phyloP scores from a whole-genome alignment of 106 monocot species.

The Gastrodia elata region DNA sequence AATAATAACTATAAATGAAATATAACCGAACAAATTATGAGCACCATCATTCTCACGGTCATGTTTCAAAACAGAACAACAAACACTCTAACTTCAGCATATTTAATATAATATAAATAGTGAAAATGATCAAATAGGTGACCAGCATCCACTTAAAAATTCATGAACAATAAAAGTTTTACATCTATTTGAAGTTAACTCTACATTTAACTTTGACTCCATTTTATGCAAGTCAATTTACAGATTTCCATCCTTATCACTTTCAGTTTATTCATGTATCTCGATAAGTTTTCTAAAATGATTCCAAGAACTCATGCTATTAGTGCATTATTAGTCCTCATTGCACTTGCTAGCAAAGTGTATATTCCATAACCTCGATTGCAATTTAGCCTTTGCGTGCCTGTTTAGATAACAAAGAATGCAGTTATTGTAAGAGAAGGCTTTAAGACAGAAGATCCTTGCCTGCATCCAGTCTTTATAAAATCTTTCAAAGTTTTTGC shows the following conservation, averaged over 20 bases:
- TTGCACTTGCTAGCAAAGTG: neutral
- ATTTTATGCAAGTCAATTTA: neutral
- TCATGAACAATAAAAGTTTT: neutral
- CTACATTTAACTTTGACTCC: neutral
- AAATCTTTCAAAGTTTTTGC: slow-evolving; percentile 81
- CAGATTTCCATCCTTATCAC: neutral
- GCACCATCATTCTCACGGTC: neutral
- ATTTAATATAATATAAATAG: neutral
- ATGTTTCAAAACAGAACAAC: neutral
- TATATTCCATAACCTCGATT: neutral
- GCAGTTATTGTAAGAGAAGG: neutral
- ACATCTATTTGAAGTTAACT: neutral
- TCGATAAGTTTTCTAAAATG: neutral
- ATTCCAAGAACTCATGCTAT: neutral
- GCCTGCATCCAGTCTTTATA: slow-evolving; percentile 96
- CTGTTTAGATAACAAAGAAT: neutral
- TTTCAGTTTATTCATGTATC: neutral
- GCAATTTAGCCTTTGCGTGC: too few species aligned
- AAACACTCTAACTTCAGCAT: too few species aligned
- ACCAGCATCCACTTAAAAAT: neutral
- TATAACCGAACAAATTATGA: neutral
- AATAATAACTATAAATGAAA: neutral
- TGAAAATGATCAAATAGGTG: neutral
- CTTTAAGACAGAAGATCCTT: neutral
- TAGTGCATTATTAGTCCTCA: neutral